Percentiles rank a stretch among this genome's conserved stretches.
Evolutionary conservation across 2,329 filamentous ascomycete genomes (phyloP).

Genomic region (Fusarium graminum): DNA sequence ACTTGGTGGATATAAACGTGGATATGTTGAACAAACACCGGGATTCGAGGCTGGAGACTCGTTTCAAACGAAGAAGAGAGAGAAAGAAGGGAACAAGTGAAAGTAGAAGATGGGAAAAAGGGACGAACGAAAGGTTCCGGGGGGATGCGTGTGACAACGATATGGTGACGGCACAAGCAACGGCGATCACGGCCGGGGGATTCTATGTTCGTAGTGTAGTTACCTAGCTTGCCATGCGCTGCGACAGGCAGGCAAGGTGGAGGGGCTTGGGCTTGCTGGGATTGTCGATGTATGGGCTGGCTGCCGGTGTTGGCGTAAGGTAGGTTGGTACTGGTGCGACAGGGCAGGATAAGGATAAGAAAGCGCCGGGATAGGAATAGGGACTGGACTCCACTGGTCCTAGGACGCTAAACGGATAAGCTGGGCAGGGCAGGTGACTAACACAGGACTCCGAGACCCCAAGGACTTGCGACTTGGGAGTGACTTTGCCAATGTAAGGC

Average conservation of each 20-base stretch:
- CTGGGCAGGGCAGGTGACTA: slow-evolving; percentile 49
- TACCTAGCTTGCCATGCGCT: background rate
- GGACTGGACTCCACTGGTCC: slow-evolving; percentile 14
- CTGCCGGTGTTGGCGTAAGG: slow-evolving; percentile 1
- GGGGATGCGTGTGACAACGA: slow-evolving; percentile 43
- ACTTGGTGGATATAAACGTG: slow-evolving; percentile 32
- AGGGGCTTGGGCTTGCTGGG: slow-evolving; percentile 30
- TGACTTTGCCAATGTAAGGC: slow-evolving; percentile 29
- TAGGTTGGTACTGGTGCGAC: slow-evolving; percentile 34
- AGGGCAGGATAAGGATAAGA: slow-evolving; percentile 40
- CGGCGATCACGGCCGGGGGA: slow-evolving; percentile 37
- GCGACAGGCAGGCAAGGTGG: slow-evolving; percentile 23
- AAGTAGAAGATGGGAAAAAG: slow-evolving; percentile 18
- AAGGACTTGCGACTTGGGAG: background rate
- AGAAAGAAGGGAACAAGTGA: slow-evolving; percentile 24
- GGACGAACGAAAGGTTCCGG: slow-evolving; percentile 33
- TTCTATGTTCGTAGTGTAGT: background rate
- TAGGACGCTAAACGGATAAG: slow-evolving; percentile 26
- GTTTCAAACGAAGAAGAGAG: slow-evolving; percentile 16
- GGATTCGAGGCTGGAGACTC: slow-evolving; percentile 20
- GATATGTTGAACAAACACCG: slow-evolving; percentile 28
- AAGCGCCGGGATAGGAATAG: slow-evolving; percentile 34
- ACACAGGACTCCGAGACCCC: slow-evolving; percentile 30
- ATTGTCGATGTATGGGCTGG: slow-evolving; percentile 18
- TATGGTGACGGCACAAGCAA: slow-evolving; percentile 44